Evolutionary conservation across 768 basidiomycete species (phyloP).

Genomic region (Lentinula edodes): DNA sequence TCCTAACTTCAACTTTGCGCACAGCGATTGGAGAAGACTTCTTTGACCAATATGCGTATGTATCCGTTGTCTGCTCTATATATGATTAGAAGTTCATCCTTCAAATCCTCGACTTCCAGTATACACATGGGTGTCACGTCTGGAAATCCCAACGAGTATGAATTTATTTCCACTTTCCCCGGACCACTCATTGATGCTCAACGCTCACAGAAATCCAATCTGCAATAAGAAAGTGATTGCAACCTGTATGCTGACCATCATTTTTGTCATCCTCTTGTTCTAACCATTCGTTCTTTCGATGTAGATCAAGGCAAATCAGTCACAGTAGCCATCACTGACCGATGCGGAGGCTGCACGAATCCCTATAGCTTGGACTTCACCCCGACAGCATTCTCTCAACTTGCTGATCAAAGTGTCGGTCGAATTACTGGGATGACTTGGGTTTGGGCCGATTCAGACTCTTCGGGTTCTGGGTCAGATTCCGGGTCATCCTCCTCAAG

Average conservation of each 20-base stretch:
- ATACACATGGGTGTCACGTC: constrained; percentile 1
- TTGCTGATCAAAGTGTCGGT: constrained; percentile 8
- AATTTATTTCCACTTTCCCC: background rate
- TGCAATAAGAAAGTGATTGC: constrained; percentile 31
- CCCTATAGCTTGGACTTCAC: constrained; percentile 3
- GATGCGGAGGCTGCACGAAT: constrained; percentile 35
- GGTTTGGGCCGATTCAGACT: background rate
- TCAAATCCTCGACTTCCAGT: background rate
- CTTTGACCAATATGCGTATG: constrained; percentile 5
- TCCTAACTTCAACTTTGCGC: background rate
- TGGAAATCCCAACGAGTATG: constrained; percentile 5
- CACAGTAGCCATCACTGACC: constrained; percentile 32
- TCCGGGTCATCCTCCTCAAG: background rate
- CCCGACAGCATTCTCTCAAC: constrained; percentile 4
- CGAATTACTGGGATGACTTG: constrained; percentile 4
- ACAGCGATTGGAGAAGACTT: constrained; percentile 2
- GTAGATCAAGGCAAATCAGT: constrained; percentile 30
- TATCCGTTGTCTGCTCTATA: background rate
- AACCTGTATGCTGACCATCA: constrained; percentile 24
- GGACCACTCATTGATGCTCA: background rate
- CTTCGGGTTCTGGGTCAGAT: background rate
- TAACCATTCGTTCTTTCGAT: background rate
- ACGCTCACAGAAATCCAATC: constrained; percentile 34
- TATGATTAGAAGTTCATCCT: background rate
- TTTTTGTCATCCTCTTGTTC: background rate